These are phyloP conservation scores for Capsicum chinense DNA, from an alignment of 257 asterid genomes.

Conservation along the genomic window DNA sequence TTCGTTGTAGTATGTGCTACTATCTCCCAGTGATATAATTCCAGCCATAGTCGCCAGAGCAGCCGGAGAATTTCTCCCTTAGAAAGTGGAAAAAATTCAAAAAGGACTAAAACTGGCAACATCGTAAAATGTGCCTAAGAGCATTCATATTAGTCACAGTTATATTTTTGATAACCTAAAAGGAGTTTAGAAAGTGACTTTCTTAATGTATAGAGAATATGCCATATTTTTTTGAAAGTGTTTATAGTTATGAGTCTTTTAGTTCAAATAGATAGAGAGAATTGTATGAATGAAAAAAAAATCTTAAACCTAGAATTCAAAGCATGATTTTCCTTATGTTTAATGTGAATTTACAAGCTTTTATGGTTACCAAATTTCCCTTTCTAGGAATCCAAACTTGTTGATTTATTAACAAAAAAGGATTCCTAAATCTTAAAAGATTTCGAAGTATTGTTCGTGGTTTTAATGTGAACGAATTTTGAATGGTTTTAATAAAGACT, in stretches of 20 bases:
- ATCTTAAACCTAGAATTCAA: background rate
- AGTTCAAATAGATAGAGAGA: background rate
- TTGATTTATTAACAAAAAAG: background rate
- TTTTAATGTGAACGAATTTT: background rate
- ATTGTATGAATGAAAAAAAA: background rate
- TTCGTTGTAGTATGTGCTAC: too few relatives aligned
- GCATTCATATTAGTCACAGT: too few relatives aligned
- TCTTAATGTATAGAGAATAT: background rate
- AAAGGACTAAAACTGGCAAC: too few relatives aligned
- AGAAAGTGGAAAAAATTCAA: too few relatives aligned
- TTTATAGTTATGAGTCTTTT: background rate
- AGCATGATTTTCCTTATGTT: background rate
- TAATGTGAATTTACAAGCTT: background rate
- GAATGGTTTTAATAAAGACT: background rate
- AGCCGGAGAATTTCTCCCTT: too few relatives aligned
- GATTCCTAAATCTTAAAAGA: background rate
- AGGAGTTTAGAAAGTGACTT: background rate
- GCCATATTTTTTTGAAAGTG: background rate
- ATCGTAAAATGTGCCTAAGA: too few relatives aligned
- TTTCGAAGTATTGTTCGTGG: background rate
- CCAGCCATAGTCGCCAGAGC: too few relatives aligned
- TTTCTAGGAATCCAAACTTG: background rate
- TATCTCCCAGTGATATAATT: too few relatives aligned
- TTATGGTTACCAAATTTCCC: background rate
- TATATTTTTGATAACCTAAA: background rate